Percentiles rank a stretch among this genome's conserved stretches.
phyloP scores from a whole-genome alignment of 2,329 filamentous ascomycete species.

The Aschersonia sp. region DNA sequence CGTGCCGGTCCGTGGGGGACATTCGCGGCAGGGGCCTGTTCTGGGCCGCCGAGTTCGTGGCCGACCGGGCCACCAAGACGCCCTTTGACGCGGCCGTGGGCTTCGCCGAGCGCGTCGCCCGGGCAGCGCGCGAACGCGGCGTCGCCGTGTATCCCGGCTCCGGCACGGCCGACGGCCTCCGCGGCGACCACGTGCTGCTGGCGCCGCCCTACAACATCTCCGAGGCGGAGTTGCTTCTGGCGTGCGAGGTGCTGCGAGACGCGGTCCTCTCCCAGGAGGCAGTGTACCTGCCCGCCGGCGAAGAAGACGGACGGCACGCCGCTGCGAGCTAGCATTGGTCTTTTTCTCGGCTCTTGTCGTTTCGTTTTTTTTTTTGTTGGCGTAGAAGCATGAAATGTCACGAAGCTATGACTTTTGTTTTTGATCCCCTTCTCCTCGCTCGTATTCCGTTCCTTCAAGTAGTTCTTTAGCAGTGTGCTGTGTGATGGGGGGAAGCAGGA shows the following conservation, averaged over 20 bases:
- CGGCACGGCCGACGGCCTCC: conserved; percentile 43
- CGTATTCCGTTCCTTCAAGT: too few species aligned
- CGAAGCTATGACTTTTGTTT: too few species aligned
- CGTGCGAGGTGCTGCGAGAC: background rate
- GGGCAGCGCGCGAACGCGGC: conserved; percentile 14
- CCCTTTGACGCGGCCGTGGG: conserved; percentile 17
- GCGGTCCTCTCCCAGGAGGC: background rate
- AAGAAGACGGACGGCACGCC: too few species aligned
- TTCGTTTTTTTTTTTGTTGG: background rate
- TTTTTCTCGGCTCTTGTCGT: background rate
- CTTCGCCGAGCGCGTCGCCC: conserved; percentile 13
- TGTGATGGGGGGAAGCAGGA: too few species aligned
- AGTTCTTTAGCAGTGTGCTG: too few species aligned
- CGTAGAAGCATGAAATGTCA: too few species aligned
- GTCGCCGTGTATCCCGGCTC: conserved; percentile 46
- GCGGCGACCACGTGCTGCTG: conserved; percentile 25
- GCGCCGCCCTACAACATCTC: conserved; percentile 52
- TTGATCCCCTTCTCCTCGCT: too few species aligned
- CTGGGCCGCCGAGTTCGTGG: conserved; percentile 32
- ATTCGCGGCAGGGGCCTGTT: conserved; percentile 44
- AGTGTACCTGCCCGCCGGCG: background rate
- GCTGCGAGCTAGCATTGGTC: background rate
- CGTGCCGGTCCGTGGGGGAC: conserved; percentile 38
- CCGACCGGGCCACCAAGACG: conserved; percentile 18
- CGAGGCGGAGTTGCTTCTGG: background rate